phyloP scores from a whole-genome alignment of 768 basidiomycete genomes.

The Russula lepida region DNA sequence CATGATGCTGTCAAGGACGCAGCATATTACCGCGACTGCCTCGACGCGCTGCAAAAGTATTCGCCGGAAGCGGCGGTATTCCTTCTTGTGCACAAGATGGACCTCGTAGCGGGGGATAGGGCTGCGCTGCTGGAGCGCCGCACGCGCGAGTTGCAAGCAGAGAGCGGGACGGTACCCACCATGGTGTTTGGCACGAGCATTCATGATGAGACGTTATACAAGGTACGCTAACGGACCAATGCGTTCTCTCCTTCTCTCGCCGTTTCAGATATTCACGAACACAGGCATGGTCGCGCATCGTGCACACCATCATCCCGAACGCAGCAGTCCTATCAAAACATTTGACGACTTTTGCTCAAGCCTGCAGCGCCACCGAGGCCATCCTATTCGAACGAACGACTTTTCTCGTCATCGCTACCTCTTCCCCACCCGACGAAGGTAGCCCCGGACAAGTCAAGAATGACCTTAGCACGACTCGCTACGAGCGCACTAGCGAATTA shows the following conservation, averaged over 20 bases:
- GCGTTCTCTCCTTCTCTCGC: neutral
- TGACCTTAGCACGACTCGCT: slow-evolving; percentile 58
- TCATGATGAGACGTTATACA: slow-evolving; percentile 95
- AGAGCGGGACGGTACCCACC: slow-evolving; percentile 50
- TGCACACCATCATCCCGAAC: slow-evolving; percentile 90
- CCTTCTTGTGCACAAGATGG: slow-evolving; percentile 96
- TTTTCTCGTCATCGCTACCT: slow-evolving; percentile 93
- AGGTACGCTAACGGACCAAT: slow-evolving; percentile 39
- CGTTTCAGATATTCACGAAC: slow-evolving; percentile 4
- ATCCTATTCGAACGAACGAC: slow-evolving; percentile 96
- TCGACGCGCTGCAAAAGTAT: slow-evolving; percentile 69
- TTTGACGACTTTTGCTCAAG: slow-evolving; percentile 74
- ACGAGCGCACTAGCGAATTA: slow-evolving; percentile 84
- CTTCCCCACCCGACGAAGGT: slow-evolving; percentile 36
- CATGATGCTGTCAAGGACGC: slow-evolving; percentile 80
- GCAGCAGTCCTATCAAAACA: slow-evolving; percentile 83
- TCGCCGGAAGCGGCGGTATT: slow-evolving; percentile 83
- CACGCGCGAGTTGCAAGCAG: slow-evolving; percentile 61
- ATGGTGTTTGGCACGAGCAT: slow-evolving; percentile 91
- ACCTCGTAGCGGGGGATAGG: slow-evolving; percentile 66
- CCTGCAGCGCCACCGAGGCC: slow-evolving; percentile 87
- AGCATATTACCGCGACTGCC: slow-evolving; percentile 86
- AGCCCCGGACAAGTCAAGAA: slow-evolving; percentile 25
- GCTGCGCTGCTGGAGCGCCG: slow-evolving; percentile 58
- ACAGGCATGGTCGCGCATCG: slow-evolving; percentile 97